Base-by-base conservation (phyloP, 768 basidiomycete species). In the Jaapia argillacea region DNA sequence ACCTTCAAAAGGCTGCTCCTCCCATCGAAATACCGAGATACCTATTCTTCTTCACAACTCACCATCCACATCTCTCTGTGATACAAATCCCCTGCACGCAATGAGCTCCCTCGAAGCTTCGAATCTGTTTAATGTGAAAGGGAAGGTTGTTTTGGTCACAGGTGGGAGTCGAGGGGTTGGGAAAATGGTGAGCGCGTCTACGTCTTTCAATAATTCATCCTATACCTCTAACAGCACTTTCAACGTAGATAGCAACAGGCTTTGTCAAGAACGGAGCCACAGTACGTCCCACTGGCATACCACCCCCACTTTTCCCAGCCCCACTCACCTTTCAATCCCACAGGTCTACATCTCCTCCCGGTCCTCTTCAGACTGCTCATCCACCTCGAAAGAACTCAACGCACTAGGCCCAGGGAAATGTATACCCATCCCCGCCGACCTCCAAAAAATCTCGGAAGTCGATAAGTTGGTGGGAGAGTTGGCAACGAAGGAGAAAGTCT, bases 111-210 rank as follows among this genome's bases (percentile, higher is more conserved):
- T 68, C 28, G 52, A 66, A 42, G 49, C 52, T 2, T 47, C 58
- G 12, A 62, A 60, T 26, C 54, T 75, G 14, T 81, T 80, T 54
- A 51, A 64, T 47, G 76, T 81, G 45, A 56, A 67, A 25, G 72
- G 62, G 21, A 75, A 71, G 46, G 64, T 74, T 13, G 77, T 79
- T 4, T 64, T 84, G 20, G 68, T 81, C 28, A 81, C 79, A 3
- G 82, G 82, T 5, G 82, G 81, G 7, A 77, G 73, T 23, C 64
- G 76, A 45, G 81, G 81, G 4, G 70, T 82, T 24, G 79, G 81
- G 4, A 80, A 77, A 62, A 78, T 77, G 75, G 75, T 71, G 40
- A 38, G 21, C 7, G 10, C 10, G 10, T 7, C 7, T 6, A 7
- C 48, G 64, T 58, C 13, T 24, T 12, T 4, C 13, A 37, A 7